Conservation (phyloP, 139 green algal species). For the Chlorella sp. region DNA sequence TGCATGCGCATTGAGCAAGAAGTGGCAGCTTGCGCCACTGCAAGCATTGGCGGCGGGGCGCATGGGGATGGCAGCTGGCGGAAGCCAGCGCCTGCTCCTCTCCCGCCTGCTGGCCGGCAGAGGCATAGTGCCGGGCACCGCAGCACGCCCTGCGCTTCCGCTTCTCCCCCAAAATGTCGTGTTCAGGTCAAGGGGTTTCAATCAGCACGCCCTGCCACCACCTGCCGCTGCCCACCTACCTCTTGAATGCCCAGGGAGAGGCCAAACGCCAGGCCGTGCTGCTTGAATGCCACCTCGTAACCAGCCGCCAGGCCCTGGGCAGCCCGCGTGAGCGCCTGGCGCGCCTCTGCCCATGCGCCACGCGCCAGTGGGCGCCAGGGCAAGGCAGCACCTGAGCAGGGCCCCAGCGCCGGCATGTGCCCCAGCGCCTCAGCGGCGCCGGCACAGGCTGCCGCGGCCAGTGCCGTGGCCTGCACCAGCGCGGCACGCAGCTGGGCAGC, state of each 20-base stretch:
- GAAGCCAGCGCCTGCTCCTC: too few relatives aligned
- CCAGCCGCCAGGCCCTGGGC: background rate
- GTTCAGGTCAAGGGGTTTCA: background rate
- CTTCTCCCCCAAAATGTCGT: background rate
- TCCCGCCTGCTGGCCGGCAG: too few relatives aligned
- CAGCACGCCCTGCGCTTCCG: too few relatives aligned
- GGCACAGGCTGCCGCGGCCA: slow-evolving; percentile 6
- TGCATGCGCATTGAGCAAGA: too few relatives aligned
- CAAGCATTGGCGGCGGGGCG: too few relatives aligned
- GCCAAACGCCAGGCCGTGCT: slow-evolving; percentile 68
- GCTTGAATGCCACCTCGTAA: slow-evolving; percentile 59
- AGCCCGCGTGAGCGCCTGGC: background rate
- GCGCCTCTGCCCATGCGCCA: background rate
- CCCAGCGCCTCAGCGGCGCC: background rate
- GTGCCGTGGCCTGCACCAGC: background rate
- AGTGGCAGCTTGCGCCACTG: too few relatives aligned
- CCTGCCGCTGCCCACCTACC: background rate
- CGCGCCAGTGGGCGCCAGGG: background rate
- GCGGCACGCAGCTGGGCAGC: background rate
- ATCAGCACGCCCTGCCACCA: too few relatives aligned
- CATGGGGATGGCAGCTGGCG: too few relatives aligned
- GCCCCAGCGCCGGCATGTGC: slow-evolving; percentile 6
- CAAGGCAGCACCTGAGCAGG: background rate
- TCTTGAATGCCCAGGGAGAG: background rate
- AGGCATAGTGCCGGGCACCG: too few relatives aligned